Evolutionary conservation across 306 rosid genomes (phyloP), one percentile per base, ranked within the genome.

Genomic region (Alnus glutinosa): DNA sequence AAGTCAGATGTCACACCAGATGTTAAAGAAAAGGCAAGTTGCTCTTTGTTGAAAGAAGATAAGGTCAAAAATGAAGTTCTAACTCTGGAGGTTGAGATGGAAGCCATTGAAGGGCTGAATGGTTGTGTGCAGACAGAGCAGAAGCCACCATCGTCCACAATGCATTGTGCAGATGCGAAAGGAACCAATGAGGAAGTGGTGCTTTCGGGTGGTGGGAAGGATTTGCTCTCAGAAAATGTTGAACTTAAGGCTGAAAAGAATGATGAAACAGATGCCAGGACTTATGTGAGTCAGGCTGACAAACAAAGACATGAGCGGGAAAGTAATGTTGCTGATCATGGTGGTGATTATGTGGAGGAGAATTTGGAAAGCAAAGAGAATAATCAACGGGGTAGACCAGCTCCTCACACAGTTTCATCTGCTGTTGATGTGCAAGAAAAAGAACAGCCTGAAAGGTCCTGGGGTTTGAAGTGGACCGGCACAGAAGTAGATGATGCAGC

Each of bases 21-120:
- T 51, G 67, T 68, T 42, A 76, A 79, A 72, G 77, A 61, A 49
- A 68, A 61, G 66, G 11, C 42, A 7, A 63, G 74, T 57, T 58
- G 74, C 80, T 70, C 76, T 85, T 67, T 70, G 52, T 63, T 72
- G 69, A 82, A 76, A 48, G 87, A 80, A 58, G 79, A 75, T 71
- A 79, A 68, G 70, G 23, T 54, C 16, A 80, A 67, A 32, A 63
- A 36, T 50, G 78, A 63, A 28, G 85, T 80, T 5, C 61, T 68
- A 50, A 55, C 82, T 78, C 78, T 28, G 19, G 76, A 78, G 74
- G 84, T 73, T 48, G 80, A 87, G 46, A 81, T 72, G 83, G 89
- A 78, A 69, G 72, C 47, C 39, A 70, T 49, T 74, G 91, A 70
- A 71, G 71, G 32, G 50, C 9, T 39, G 50, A 11, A 57, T 57